Evolutionary conservation across 2,329 filamentous ascomycete species (phyloP), one percentile per base, ranked within the genome.

Genomic region (Alternaria hordeiaustralica): DNA sequence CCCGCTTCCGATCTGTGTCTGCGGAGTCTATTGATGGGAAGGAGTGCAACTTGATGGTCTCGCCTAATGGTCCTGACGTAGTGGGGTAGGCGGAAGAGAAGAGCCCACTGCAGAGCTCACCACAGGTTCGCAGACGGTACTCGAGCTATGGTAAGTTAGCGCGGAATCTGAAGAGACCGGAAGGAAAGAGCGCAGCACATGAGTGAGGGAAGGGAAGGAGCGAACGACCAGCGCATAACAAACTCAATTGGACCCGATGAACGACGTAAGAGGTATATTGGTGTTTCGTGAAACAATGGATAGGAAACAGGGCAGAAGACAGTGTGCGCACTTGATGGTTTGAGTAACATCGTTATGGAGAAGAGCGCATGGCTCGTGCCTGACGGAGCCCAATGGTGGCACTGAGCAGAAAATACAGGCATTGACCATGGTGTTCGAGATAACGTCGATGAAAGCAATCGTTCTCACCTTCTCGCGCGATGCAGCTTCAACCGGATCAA

Each of bases 51-150:
- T 89, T 91, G 65, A 86, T 82, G 73, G 85, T 77, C 73, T 84
- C 75, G 45, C 85, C 84, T 82, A 77, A 55, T 9, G 75, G 63
- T 10, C 69, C 71, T 25, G 70, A 55, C 13, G 84, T 77, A 64
- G 86, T 87, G 79, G 82, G 69, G 76, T 91, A 86, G 13, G 87
- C 84, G 13, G 88, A 90, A 68, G 91, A 92, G 83, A 95, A 97
- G 59, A 97, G 82, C 26, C 94, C 94, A 56, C 94, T 84, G 77
- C 88, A 91, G 59, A 97, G 86, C 74, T 94, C 91, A 43, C 91
- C 89, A 77, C 91, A 94, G 74, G 84, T 86, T 25, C 85, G 87
- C 25, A 97, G 87, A 65, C 93, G 91, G 80, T 96, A 96, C 60
- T 87, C 82, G 74, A 96, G 88, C 92, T 95, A 74, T 43, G 26